Base-by-base conservation (phyloP, 2,329 filamentous ascomycete genomes). In the Aureobasidium vineae region DNA sequence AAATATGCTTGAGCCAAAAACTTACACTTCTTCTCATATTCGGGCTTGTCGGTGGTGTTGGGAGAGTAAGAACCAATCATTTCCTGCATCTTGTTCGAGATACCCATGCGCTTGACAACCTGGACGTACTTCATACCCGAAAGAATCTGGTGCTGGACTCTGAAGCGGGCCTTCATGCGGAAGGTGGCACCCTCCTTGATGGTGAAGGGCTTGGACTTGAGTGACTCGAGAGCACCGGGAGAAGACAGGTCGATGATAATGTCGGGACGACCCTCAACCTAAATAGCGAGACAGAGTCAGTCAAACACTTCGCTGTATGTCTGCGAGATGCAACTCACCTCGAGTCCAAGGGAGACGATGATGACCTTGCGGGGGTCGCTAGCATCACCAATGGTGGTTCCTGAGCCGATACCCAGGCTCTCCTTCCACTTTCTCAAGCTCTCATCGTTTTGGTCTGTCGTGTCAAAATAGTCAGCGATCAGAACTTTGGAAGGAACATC, bases 41-140 rank as follows among this genome's bases (percentile, higher is more conserved):
- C 79, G 11, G 90, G 87, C 79, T 91, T 91, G 79, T 92, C 90
- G 70, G 92, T 90, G 21, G 94, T 98, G 82, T 89, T 97, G 71
- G 95, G 95, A 65, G 92, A 90, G 76, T 94, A 99, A 73, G 91
- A 96, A 72, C 94, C 92, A 85, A 99, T 90, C 95, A 99, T 99
- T 83, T 98, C 94, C 73, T 96, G 90, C 75, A 95, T 90, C 86
- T 97, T 99, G 82, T 90, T 91, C 69, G 86, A 87, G 77, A 98
- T 85, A 65, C 91, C 90, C 84, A 92, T 92, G 73, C 93, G 85
- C 85, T 95, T 96, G 69, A 97, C 90, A 47, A 92, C 86, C 81
- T 99, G 95, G 67, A 99, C 86, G 79, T 98, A 99, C 82, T 97
- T 96, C 76, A 99, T 81, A 53, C 95, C 95, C 73, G 91, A 95